Base-by-base conservation (phyloP, 73 alveolate genomes). In the Loxodes magnus region DNA sequence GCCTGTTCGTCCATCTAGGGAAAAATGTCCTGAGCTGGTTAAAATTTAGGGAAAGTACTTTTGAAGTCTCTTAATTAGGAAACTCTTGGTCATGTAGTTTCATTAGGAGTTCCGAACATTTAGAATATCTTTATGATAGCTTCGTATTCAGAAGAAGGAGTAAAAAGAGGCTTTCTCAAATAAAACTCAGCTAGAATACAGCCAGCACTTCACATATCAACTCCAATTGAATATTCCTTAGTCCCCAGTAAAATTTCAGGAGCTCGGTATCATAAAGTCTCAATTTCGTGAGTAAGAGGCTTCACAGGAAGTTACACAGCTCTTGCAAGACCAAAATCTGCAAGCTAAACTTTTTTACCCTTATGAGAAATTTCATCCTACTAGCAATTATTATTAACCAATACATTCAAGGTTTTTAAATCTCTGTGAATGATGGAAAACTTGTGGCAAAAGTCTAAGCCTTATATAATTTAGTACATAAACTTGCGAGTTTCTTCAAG, bases 191-290 rank as follows among this genome's bases (percentile, higher is more conserved):
- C 58, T 43, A 68, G 67, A 17, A 71, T 67, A 27, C 74, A 71
- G 19, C 86, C 86, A 30, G 43, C 20, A 21, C 74, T 50, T 80
- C 86, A 71, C 36, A 73, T 67, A 51, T 73, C 87, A n/a, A 73
- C 67, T 23, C 75, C 74, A 16, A 71, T 67, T 3, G 80, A 64
- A 50, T 73, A 66, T 46, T 73, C 80, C 51, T 67, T 51, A 44
- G 59, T 66, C 3, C 84, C 84, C 28, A 73, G 77, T 37, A 57
- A 50, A 6, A 73, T 51, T 73, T 73, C 87, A 24, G 87, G 87
- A 5, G 87, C 82, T 41, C 87, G 33, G 56, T 73, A 73, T 74
- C 77, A 64, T 51, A 64, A 52, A 0, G 77, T 64, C 28, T 39
- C 48, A 36, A 64, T 28, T 64, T 51, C 67, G 60, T 49, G 77